phyloP scores from a whole-genome alignment of 345 rosid genomes.

The Barbarea vulgaris region DNA sequence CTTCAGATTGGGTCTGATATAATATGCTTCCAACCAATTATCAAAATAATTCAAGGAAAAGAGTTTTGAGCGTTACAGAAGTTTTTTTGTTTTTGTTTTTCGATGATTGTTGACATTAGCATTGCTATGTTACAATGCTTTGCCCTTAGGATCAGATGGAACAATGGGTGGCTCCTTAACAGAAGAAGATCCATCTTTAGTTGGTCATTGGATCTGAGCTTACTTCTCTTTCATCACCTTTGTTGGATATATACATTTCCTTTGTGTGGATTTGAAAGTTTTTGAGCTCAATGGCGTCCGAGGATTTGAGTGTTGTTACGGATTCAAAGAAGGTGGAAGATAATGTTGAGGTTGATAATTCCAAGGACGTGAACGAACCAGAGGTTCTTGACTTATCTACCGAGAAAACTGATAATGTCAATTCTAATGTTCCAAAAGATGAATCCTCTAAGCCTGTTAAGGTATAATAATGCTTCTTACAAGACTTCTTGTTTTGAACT shows the following conservation, averaged over 20 bases:
- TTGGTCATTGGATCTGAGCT: slow-evolving; percentile 31
- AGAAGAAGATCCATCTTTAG: slow-evolving; percentile 18
- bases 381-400: slow-evolving; percentile 39
- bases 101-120: slow-evolving; percentile 19
- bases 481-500: slow-evolving; percentile 24
- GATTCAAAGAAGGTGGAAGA: slow-evolving; percentile 48
- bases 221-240: slow-evolving; percentile 16
- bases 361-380: slow-evolving; percentile 38
- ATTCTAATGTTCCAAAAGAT: slow-evolving; percentile 42
- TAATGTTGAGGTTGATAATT: slow-evolving; percentile 38
- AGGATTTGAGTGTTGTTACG: slow-evolving; percentile 41
- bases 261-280: slow-evolving; percentile 20
- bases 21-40: neutral
- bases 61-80: neutral
- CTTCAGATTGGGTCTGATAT: neutral
- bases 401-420: slow-evolving; percentile 31
- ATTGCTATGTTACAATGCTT: slow-evolving; percentile 20
- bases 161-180: slow-evolving; percentile 31
- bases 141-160: slow-evolving; percentile 30
- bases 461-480: slow-evolving; percentile 46
- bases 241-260: neutral
- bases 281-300: slow-evolving; percentile 61
- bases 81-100: neutral
- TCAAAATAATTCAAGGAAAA: neutral
- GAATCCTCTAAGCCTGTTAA: slow-evolving; percentile 43